A percentile compares a stretch with the other conserved stretches of the same genome.
Conservation (phyloP, 129 eudicot species). For the Artemisia argyi region DNA sequence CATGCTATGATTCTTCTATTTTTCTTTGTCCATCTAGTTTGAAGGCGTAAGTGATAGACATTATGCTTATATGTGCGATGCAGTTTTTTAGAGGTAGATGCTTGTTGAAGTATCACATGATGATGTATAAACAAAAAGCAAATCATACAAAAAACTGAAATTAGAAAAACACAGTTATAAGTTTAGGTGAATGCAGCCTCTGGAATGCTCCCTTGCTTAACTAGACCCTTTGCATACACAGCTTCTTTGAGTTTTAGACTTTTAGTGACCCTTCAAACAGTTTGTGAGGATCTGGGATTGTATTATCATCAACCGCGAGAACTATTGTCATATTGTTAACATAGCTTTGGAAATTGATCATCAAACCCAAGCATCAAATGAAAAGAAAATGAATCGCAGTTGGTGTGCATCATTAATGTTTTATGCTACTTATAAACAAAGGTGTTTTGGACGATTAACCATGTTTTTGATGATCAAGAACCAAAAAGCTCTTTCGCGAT, state of each 20-base stretch:
- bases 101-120: background rate
- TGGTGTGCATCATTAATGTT: no score
- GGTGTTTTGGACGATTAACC: no score
- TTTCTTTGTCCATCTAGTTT: no score
- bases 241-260: conserved; percentile 44
- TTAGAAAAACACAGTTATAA: background rate
- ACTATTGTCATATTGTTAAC: conserved; percentile 51
- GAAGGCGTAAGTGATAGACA: no score
- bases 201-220: conserved; percentile 19
- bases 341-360: conserved; percentile 58
- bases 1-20: background rate
- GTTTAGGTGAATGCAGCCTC: conserved; percentile 15
- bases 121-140: background rate
- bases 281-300: conserved; percentile 46
- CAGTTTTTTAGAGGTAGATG: no score
- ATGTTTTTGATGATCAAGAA: no score
- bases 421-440: no score
- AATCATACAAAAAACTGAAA: background rate
- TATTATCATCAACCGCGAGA: conserved; percentile 39
- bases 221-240: conserved; percentile 44
- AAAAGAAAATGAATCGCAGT: no score
- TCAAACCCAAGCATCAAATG: conserved; percentile 32
- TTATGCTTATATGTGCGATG: no score
- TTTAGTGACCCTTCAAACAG: conserved; percentile 37
- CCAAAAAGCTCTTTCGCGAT: no score